A percentile compares a stretch with the other conserved stretches of the same genome.
Conservation (phyloP, 73 alveolate genomes). For the Stentor roeselii region DNA sequence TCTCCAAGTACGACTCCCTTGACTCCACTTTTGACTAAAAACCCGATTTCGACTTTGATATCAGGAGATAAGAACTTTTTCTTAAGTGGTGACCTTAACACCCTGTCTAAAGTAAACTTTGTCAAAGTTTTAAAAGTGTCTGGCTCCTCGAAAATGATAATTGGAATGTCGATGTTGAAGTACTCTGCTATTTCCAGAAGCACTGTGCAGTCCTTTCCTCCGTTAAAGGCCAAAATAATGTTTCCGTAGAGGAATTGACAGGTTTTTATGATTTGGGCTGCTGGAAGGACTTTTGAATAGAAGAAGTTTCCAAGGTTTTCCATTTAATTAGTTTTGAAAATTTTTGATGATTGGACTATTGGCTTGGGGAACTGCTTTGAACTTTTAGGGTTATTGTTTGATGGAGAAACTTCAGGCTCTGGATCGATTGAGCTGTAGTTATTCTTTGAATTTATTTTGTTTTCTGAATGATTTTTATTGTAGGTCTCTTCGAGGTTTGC, state of each 20-base stretch:
- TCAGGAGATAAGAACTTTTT: slow-evolving; percentile 25
- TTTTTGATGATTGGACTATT: no score
- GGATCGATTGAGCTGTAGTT: no score
- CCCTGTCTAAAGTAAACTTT: slow-evolving; percentile 20
- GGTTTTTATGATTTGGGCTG: neutral
- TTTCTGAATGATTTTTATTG: no score
- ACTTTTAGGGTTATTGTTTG: no score
- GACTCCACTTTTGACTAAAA: slow-evolving; percentile 29
- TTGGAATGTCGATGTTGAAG: slow-evolving; percentile 7
- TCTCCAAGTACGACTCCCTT: slow-evolving; percentile 46
- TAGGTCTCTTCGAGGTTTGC: no score
- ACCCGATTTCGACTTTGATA: slow-evolving; percentile 34
- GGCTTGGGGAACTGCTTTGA: no score
- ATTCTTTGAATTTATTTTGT: no score
- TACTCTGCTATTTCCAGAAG: slow-evolving; percentile 32
- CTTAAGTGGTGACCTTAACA: slow-evolving; percentile 18
- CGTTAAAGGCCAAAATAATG: slow-evolving; percentile 41
- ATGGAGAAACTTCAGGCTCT: no score
- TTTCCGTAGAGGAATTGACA: neutral
- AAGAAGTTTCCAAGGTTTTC: neutral
- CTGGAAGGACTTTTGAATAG: neutral
- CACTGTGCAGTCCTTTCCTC: slow-evolving; percentile 58
- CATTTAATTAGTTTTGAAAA: no score
- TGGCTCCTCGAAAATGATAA: slow-evolving; percentile 34
- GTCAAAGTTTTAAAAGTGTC: slow-evolving; percentile 41